These are phyloP conservation scores for Psidium guajava DNA, from an alignment of 345 rosid species.

Conservation along the genomic window DNA sequence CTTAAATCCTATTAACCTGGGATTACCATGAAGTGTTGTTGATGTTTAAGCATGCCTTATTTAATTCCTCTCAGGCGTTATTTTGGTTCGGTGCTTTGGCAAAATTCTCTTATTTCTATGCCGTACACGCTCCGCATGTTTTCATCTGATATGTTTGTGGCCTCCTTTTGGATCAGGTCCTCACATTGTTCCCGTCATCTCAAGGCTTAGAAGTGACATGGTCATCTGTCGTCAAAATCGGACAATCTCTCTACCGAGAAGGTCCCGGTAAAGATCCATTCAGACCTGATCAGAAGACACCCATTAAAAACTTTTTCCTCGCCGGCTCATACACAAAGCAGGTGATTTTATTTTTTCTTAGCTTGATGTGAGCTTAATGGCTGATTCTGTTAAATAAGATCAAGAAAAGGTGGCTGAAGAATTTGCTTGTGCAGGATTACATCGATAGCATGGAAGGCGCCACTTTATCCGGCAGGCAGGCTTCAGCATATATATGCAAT, in stretches of 20 bases:
- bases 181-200: slow-evolving; percentile 74
- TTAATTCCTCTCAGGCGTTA: neutral
- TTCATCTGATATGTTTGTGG: neutral
- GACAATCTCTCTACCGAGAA: slow-evolving; percentile 90
- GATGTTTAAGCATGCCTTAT: neutral
- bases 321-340: slow-evolving; percentile 95
- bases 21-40: neutral
- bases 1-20: neutral
- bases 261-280: slow-evolving; percentile 96
- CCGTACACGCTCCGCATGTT: neutral
- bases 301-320: slow-evolving; percentile 81
- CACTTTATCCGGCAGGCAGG: slow-evolving; percentile 86
- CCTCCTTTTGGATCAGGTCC: slow-evolving; percentile 37
- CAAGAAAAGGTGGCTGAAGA: neutral
- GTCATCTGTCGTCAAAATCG: slow-evolving; percentile 96
- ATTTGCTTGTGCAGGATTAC: slow-evolving; percentile 54
- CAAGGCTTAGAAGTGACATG: slow-evolving; percentile 75
- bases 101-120: neutral
- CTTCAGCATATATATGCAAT: slow-evolving; percentile 73
- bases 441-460: slow-evolving; percentile 99
- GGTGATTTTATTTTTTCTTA: slow-evolving; percentile 23
- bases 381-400: neutral
- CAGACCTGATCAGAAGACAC: slow-evolving; percentile 95
- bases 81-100: neutral
- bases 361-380: neutral